Base-by-base conservation (phyloP, 2,329 filamentous ascomycete genomes). In the Xylaria sp. region DNA sequence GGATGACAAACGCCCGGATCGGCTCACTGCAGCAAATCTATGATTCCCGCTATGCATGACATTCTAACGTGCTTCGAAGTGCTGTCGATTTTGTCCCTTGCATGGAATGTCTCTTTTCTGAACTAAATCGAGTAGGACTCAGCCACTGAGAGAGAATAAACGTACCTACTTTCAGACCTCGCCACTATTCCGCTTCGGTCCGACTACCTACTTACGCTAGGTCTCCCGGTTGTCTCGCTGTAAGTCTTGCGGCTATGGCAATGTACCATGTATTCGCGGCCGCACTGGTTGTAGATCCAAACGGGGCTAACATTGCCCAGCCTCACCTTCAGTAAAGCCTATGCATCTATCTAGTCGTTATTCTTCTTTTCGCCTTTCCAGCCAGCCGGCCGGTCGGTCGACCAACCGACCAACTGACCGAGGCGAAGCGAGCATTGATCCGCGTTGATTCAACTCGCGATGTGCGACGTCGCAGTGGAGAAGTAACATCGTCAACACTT, bases 401-500 rank as follows among this genome's bases (percentile, higher is more conserved):
- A 25, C 23, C 23, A 25, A 28, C 28, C 28, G 28, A 28, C 28
- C 28, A 6, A 28, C 28, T 6, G 37, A 44, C 37, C 57, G 58
- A 58, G 67, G 69, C 65, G 68, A 48, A 71, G 69, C 52, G 66
- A 51, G 55, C 23, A 63, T 66, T 55, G 39, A 66, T 59, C 62
- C 62, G 8, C 58, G 10, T 48, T 41, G 25, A 25, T 20, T 57
- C 50, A 57, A 65, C 51, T 52, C 18, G 44, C n/a, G 23, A 62
- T 44, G n/a, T 58, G 46, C 25, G 50, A 61, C 51, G 34, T 60
- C 34, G 41, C 15, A 44, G n/a, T 54, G 65, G 55, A 48, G 60
- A 44, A 31, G 56, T 41, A 52, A 57, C 52, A 54, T 58, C 20
- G 44, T 23, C 28, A 31, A 34, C 28, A 50, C 58, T 39, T 25